Base-by-base conservation (phyloP, 202 grass and related monocot genomes). In the Schoenoplectus triqueter region DNA sequence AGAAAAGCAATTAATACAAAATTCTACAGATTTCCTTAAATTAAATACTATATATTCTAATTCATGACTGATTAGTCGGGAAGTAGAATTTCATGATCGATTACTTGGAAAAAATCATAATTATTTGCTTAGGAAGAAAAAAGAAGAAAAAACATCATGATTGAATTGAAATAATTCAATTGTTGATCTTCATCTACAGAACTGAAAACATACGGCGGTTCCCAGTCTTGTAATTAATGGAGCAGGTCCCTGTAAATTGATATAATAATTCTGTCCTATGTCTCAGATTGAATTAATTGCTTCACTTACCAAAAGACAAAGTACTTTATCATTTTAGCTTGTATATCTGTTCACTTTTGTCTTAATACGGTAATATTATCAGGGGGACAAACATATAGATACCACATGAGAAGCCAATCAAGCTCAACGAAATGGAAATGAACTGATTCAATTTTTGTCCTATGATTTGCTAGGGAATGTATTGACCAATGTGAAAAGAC, bases 401-500 rank as follows among this genome's bases (percentile, higher is more conserved):
- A 73, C 8, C 10, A 50, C 47, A 73, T 7, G 18, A 73, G 69
- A 73, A 20, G 70, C 6, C 20, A 56, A 54, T 14, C 10, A 75
- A 55, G 6, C 44, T 19, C 8, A 39, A 49, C 13, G 50, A 73
- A 49, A 31, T 31, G 3, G 67, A 71, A 73, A 49, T 50, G 7
- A 51, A 56, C 20, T 57, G 13, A 64, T 81, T 64, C 7, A 64
- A 31, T 69, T 39, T 82, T 81, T 31, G 46, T 75, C 44, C 65
- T 13, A 19, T 49, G 3, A 54, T 13, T 66, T 62, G 21, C 3
- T 82, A 99, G 97, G 48, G 42, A 83, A 54, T 96, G 93, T 50
- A 86, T 92, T 13, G 66, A 92, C 6, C 60, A 90, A 82, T 99
- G 97, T 42, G 82, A 92, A 40, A 86, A 86, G 49, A 94, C 88